Conservation (phyloP, 2,329 filamentous ascomycete species). For the Davidsoniella neocaledoniae region DNA sequence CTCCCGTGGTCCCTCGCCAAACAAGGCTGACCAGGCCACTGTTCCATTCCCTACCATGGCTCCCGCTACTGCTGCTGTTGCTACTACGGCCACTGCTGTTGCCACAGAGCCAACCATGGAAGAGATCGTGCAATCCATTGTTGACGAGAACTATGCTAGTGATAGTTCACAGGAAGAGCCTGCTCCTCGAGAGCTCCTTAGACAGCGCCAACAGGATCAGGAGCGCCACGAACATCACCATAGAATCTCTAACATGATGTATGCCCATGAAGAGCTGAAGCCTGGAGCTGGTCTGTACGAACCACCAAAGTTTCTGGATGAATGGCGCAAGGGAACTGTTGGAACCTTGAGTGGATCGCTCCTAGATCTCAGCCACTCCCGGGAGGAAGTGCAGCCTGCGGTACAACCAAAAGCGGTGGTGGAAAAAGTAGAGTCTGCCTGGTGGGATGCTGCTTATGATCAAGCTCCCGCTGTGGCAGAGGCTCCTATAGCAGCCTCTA, state of each 20-base stretch:
- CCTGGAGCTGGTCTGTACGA: slow-evolving; percentile 42
- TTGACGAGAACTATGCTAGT: slow-evolving; percentile 7
- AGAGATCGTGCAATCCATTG: slow-evolving; percentile 10
- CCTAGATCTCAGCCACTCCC: slow-evolving; percentile 36
- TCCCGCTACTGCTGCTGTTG: slow-evolving; percentile 8
- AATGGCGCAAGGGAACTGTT: slow-evolving; percentile 54
- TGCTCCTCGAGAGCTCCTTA: slow-evolving; percentile 4
- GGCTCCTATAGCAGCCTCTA: neutral
- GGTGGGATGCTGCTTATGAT: slow-evolving; percentile 51
- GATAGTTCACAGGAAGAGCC: slow-evolving; percentile 10
- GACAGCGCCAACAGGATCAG: slow-evolving; percentile 5
- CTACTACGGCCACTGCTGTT: slow-evolving; percentile 1
- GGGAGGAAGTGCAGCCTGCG: slow-evolving; percentile 4
- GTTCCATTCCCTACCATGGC: slow-evolving; percentile 12
- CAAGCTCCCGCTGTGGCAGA: neutral
- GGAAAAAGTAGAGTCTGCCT: slow-evolving; percentile 30
- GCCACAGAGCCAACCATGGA: slow-evolving; percentile 13
- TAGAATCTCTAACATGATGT: slow-evolving; percentile 8
- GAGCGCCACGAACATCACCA: slow-evolving; percentile 8
- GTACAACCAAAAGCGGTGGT: slow-evolving; percentile 1
- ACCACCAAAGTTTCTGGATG: slow-evolving; percentile 44
- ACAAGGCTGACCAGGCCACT: neutral
- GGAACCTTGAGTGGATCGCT: slow-evolving; percentile 41
- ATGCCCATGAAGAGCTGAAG: slow-evolving; percentile 6
- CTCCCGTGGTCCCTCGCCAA: neutral